Percentiles rank a stretch among this genome's conserved stretches.
phyloP scores from a whole-genome alignment of 164 flowering plant species.

The Amborella trichopoda region DNA sequence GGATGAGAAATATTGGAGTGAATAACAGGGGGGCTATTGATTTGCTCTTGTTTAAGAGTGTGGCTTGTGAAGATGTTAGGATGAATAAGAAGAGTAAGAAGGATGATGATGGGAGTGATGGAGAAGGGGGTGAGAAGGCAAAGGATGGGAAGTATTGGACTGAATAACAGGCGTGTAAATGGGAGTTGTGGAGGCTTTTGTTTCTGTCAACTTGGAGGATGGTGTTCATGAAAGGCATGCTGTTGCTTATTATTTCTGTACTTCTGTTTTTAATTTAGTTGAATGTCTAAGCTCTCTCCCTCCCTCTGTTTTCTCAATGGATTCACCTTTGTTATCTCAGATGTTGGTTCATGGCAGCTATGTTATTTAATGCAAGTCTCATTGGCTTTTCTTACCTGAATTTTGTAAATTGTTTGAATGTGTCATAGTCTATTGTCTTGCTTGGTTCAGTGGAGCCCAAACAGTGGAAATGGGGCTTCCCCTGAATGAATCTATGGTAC shows the following conservation, averaged over 20 bases:
- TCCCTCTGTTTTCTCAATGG: too few species aligned
- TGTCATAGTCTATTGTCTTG: not conserved
- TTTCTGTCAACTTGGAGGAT: too few species aligned
- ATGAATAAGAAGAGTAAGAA: slow-evolving; percentile 31
- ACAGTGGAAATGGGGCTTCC: too few species aligned
- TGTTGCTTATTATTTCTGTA: too few species aligned
- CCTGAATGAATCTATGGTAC: too few species aligned
- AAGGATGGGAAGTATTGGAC: slow-evolving; percentile 54
- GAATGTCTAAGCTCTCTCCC: too few species aligned
- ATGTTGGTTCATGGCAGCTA: too few species aligned
- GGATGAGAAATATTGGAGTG: slow-evolving; percentile 56
- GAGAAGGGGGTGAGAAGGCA: slow-evolving; percentile 19
- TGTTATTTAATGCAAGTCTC: too few species aligned
- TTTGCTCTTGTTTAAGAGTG: slow-evolving; percentile 55
- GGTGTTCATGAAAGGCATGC: too few species aligned
- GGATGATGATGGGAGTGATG: slow-evolving; percentile 17
- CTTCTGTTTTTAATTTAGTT: too few species aligned
- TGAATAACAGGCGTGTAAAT: slow-evolving; percentile 52
- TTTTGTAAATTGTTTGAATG: not conserved
- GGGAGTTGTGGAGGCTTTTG: too few species aligned
- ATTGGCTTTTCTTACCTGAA: not conserved
- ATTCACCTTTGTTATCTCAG: too few species aligned
- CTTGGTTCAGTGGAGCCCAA: not conserved
- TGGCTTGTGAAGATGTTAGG: slow-evolving; percentile 62
- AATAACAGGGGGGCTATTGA: slow-evolving; percentile 65